Conservation (phyloP, 2,329 filamentous ascomycete species). For the Penicillium sp. region DNA sequence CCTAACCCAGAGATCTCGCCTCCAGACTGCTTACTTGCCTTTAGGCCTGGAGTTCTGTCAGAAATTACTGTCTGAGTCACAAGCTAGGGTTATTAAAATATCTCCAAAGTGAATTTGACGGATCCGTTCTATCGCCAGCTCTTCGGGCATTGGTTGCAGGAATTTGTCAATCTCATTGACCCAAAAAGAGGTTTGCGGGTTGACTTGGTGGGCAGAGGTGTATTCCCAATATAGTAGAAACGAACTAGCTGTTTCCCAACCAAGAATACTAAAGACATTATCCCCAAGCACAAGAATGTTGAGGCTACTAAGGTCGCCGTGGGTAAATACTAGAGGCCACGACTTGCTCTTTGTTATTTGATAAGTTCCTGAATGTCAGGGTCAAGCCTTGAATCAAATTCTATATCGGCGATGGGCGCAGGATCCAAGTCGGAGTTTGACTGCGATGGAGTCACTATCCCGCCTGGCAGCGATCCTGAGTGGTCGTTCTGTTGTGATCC, state of each 20-base stretch:
- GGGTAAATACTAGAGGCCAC: constrained; percentile 34
- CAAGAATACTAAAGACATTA: constrained; percentile 34
- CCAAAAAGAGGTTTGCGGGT: constrained; percentile 37
- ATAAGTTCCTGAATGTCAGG: constrained; percentile 30
- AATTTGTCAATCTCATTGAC: constrained; percentile 37
- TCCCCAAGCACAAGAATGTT: constrained; percentile 37
- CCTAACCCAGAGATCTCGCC: no score
- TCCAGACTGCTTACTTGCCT: no score
- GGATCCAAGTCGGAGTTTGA: no score
- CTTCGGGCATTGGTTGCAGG: constrained; percentile 17
- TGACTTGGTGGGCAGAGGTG: constrained; percentile 37
- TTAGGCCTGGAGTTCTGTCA: no score
- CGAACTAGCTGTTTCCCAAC: constrained; percentile 36
- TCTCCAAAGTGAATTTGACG: no score
- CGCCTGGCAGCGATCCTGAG: no score
- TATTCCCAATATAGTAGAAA: constrained; percentile 30
- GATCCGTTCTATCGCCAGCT: no score
- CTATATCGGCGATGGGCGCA: constrained; percentile 6
- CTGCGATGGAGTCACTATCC: no score
- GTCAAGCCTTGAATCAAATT: constrained; percentile 21
- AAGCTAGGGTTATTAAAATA: no score
- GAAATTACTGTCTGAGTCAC: no score
- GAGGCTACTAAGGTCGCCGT: constrained; percentile 32
- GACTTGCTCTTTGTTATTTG: constrained; percentile 21
- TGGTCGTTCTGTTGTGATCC: no score